Base-by-base conservation (phyloP, 2,329 filamentous ascomycete genomes). In the Neocatenulostroma microsporum region DNA sequence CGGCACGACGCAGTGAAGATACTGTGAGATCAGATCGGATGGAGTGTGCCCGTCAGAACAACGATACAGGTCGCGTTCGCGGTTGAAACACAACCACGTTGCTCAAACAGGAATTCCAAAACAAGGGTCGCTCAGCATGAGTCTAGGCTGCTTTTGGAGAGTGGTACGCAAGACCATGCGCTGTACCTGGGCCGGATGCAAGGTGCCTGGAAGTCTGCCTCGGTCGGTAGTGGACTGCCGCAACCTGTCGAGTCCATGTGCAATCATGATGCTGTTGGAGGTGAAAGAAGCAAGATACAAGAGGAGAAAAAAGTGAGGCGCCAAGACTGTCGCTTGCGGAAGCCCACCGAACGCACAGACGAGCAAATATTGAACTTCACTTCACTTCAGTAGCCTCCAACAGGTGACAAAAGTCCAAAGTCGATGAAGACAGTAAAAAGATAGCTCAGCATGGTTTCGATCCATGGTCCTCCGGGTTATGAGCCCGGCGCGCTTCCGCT, bases 381-480 rank as follows among this genome's bases (percentile, higher is more conserved):
- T n/a, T n/a, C n/a, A n/a, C n/a, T n/a, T n/a, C n/a, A n/a, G n/a
- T n/a, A n/a, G n/a, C n/a, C n/a, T n/a, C n/a, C n/a, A n/a, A n/a
- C n/a, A n/a, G n/a, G n/a, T n/a, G n/a, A n/a, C n/a, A n/a, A n/a
- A n/a, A n/a, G n/a, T n/a, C n/a, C n/a, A n/a, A n/a, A n/a, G n/a
- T n/a, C n/a, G n/a, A n/a, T n/a, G n/a, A 32, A 37, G n/a, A 17
- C 2, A 26, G 21, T 40, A 47, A 44, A 36, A 33, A 17, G 5
- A 30, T 51, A 51, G 49, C 49, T 51, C 37, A 47, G 47, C 45
- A 47, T 48, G 46, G 49, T 52, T 52, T 52, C 49, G 49, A 52
- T 52, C 49, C 44, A 46, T 45, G 45, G 48, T 36, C 50, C 48
- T 51, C 47, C 49, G 50, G 50, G 50, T 53, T 53, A 53, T 53